phyloP scores from a whole-genome alignment of 2,329 filamentous ascomycete genomes.

The Massarina eburnea region DNA sequence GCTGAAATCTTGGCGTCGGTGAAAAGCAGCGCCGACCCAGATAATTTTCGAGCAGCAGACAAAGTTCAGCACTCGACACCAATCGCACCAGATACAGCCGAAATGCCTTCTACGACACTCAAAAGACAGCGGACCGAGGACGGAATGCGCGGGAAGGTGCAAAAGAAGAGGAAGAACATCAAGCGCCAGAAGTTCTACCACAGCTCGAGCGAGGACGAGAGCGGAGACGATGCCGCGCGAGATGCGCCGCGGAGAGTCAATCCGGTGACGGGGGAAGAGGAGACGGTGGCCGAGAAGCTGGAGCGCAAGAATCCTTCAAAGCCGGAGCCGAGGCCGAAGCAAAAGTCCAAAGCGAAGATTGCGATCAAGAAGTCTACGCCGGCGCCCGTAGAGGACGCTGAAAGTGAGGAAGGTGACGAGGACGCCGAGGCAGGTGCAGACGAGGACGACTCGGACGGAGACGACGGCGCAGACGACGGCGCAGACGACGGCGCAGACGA shows the following conservation, averaged over 20 bases:
- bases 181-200: slow-evolving; percentile 66
- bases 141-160: slow-evolving; percentile 56
- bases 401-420: slow-evolving; percentile 30
- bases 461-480: slow-evolving; percentile 43
- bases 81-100: slow-evolving; percentile 15
- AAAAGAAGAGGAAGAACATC: slow-evolving; percentile 59
- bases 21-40: slow-evolving; percentile 24
- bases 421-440: slow-evolving; percentile 29
- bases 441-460: slow-evolving; percentile 40
- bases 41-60: slow-evolving; percentile 20
- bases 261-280: slow-evolving; percentile 55
- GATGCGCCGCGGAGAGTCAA: slow-evolving; percentile 37
- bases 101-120: slow-evolving; percentile 43
- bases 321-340: slow-evolving; percentile 25
- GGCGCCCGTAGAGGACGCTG: slow-evolving; percentile 3
- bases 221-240: slow-evolving; percentile 45
- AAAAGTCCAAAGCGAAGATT: slow-evolving; percentile 21
- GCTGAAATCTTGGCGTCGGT: slow-evolving; percentile 31
- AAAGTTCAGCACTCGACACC: slow-evolving; percentile 15
- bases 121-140: slow-evolving; percentile 64
- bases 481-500: slow-evolving; percentile 44
- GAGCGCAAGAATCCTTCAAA: slow-evolving; percentile 9
- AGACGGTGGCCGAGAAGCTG: slow-evolving; percentile 31
- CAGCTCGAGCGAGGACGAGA: slow-evolving; percentile 61
- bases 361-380: slow-evolving; percentile 28